Percentiles rank a stretch among this genome's conserved stretches.
Evolutionary conservation across 2,329 filamentous ascomycete species (phyloP).

Genomic region (Aspergillus chevalieri): DNA sequence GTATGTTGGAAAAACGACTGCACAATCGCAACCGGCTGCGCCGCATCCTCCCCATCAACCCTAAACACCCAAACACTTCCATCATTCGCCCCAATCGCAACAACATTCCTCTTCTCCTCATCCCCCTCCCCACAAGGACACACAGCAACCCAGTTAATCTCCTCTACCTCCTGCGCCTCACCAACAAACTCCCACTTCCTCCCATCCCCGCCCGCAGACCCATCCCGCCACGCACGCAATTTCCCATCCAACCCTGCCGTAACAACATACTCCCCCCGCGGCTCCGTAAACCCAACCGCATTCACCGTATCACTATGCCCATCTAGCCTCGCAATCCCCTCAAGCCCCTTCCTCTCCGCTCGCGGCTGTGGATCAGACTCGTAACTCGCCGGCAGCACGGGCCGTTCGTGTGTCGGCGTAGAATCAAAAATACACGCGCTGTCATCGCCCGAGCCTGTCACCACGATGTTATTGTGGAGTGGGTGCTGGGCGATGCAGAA

Average conservation of each 20-base stretch:
- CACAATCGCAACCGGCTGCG: slow-evolving; percentile 66
- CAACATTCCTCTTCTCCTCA: slow-evolving; percentile 62
- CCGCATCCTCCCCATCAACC: slow-evolving; percentile 61
- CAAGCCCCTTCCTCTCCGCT: slow-evolving; percentile 55
- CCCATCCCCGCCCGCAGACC: slow-evolving; percentile 41
- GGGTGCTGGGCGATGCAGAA: slow-evolving; percentile 96
- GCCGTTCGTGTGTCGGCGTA: slow-evolving; percentile 52
- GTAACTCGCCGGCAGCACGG: slow-evolving; percentile 71
- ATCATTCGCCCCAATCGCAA: slow-evolving; percentile 83
- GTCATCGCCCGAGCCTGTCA: slow-evolving; percentile 82
- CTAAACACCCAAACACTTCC: slow-evolving; percentile 94
- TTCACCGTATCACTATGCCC: slow-evolving; percentile 91
- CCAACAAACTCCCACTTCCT: slow-evolving; percentile 61
- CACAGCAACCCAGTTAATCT: slow-evolving; percentile 82
- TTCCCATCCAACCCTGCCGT: slow-evolving; percentile 83
- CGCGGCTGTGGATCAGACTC: slow-evolving; percentile 58
- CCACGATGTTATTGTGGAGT: slow-evolving; percentile 65
- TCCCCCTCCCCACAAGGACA: slow-evolving; percentile 57
- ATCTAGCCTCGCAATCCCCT: slow-evolving; percentile 67
- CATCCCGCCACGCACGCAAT: slow-evolving; percentile 62
- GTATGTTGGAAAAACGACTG: slow-evolving; percentile 92
- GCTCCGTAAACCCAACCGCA: slow-evolving; percentile 74
- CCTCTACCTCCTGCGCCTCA: slow-evolving; percentile 82
- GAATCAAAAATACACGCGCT: slow-evolving; percentile 81
- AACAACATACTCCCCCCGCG: slow-evolving; percentile 75